Evolutionary conservation across 176 grass and related monocot genomes (phyloP).

Genomic region (Poa pratensis): DNA sequence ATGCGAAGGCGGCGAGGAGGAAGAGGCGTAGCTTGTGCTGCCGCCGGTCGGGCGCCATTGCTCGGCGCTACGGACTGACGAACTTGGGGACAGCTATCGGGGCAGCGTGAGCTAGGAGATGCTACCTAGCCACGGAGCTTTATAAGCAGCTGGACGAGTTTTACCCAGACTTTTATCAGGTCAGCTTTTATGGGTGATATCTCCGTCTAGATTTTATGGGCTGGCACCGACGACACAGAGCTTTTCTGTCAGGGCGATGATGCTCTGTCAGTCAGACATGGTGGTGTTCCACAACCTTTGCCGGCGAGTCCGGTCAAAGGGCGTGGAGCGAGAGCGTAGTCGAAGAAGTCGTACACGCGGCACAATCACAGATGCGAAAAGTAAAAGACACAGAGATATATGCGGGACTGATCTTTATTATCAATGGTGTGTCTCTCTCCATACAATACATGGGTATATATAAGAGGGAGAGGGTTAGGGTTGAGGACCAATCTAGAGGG

Average conservation of each 20-base stretch:
- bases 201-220: slow-evolving; percentile 42
- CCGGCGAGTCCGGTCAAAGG: too few relatives aligned
- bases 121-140: slow-evolving; percentile 19
- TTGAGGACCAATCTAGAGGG: too few relatives aligned
- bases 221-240: too few relatives aligned
- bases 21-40: slow-evolving; percentile 16
- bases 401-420: too few relatives aligned
- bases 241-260: neutral
- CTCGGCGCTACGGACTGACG: slow-evolving; percentile 7
- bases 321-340: too few relatives aligned
- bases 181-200: slow-evolving; percentile 44
- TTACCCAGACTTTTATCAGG: slow-evolving; percentile 23
- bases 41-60: slow-evolving; percentile 44
- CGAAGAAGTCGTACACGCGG: too few relatives aligned
- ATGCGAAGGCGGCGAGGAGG: slow-evolving; percentile 24
- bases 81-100: neutral
- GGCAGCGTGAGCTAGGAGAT: neutral
- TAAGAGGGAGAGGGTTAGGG: too few relatives aligned
- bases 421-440: too few relatives aligned
- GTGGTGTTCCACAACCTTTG: too few relatives aligned
- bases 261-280: neutral
- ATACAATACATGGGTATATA: too few relatives aligned
- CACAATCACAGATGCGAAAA: too few relatives aligned
- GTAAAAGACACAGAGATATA: too few relatives aligned
- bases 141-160: slow-evolving; percentile 9